These are phyloP conservation scores for Yamadazyma paraphyllophila DNA, from an alignment of 805 yeast genomes.

Conservation along the genomic window DNA sequence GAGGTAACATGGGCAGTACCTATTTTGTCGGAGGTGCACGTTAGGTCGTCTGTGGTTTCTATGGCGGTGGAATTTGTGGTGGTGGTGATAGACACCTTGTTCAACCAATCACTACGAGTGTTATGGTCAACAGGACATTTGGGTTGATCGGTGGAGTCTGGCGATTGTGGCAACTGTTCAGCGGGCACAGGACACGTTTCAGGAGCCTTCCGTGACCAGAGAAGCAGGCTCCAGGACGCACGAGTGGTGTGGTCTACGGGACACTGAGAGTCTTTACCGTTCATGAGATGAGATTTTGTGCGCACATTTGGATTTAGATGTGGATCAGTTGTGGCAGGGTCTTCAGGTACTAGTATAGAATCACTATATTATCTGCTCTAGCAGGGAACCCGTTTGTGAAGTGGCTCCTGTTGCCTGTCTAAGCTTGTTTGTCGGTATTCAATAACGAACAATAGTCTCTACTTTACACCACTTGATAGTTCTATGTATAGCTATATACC, in stretches of 20 bases:
- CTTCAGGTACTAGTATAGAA: too few relatives aligned
- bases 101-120: constrained; percentile 38
- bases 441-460: too few relatives aligned
- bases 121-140: constrained; percentile 26
- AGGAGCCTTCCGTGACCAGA: background rate
- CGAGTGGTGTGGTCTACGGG: constrained; percentile 52
- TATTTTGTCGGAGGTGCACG: constrained; percentile 16
- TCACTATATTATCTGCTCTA: too few relatives aligned
- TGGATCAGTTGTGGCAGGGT: background rate
- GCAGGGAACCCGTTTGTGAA: too few relatives aligned
- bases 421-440: too few relatives aligned
- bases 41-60: constrained; percentile 19
- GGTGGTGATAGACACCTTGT: constrained; percentile 33
- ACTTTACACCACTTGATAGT: too few relatives aligned
- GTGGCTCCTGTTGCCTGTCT: too few relatives aligned
- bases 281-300: constrained; percentile 5
- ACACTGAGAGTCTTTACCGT: constrained; percentile 31
- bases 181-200: background rate
- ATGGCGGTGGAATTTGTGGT: constrained; percentile 36
- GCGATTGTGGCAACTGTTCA: constrained; percentile 51
- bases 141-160: constrained; percentile 25
- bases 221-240: constrained; percentile 32
- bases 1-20: constrained; percentile 34
- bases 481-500: background rate
- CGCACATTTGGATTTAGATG: background rate